phyloP scores from a whole-genome alignment of 2,329 filamentous ascomycete genomes.

The Fusarium sp. region DNA sequence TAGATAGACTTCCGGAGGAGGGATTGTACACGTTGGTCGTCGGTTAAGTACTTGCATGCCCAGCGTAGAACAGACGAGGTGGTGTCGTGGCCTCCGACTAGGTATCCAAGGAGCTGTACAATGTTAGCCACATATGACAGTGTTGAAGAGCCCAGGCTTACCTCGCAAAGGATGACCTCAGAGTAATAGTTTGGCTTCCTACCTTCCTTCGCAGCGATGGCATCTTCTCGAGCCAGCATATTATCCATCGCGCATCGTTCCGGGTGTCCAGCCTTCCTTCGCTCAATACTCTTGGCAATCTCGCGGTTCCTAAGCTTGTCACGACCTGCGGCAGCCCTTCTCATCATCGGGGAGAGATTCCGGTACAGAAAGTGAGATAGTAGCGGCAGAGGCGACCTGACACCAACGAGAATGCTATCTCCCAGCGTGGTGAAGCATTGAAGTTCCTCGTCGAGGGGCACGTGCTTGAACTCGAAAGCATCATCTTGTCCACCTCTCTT shows the following conservation, averaged over 20 bases:
- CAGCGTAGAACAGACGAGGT: conserved; percentile 39
- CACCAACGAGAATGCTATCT: conserved; percentile 17
- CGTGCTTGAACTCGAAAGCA: conserved; percentile 20
- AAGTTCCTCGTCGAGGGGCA: conserved; percentile 19
- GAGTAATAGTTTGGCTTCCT: conserved; percentile 47
- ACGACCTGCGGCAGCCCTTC: conserved; percentile 8
- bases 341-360: conserved; percentile 17
- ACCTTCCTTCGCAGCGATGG: conserved; percentile 46
- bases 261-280: neutral
- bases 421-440: conserved; percentile 13
- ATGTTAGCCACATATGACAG: neutral
- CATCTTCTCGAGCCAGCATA: conserved; percentile 48
- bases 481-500: conserved; percentile 15
- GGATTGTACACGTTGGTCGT: conserved; percentile 42
- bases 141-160: neutral
- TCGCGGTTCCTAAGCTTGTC: conserved; percentile 24
- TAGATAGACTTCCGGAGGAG: conserved; percentile 43
- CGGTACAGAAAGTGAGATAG: conserved; percentile 30
- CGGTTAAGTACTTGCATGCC: conserved; percentile 41
- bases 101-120: conserved; percentile 38
- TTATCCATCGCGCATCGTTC: conserved; percentile 45
- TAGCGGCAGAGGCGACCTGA: conserved; percentile 13
- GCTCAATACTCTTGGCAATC: conserved; percentile 25
- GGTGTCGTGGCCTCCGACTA: conserved; percentile 46
- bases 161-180: conserved; percentile 50